Evolutionary conservation across 228 moss, liverwort and hornwort species (phyloP), one percentile per base, ranked within the genome.

Genomic region (Sphagnum fallax): DNA sequence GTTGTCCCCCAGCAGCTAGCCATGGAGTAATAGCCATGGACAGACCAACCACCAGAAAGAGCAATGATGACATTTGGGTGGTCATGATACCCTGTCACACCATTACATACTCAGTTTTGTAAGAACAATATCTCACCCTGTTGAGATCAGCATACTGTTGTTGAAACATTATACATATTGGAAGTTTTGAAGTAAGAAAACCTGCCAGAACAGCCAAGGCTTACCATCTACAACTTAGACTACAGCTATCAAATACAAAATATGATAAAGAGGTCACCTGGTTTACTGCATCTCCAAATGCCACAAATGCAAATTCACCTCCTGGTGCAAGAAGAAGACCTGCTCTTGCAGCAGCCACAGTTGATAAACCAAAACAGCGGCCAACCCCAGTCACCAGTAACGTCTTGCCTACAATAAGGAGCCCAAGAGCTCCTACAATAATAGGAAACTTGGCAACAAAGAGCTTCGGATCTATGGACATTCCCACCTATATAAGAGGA

Each of bases 1-100:
- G 79, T 71, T 98, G 97, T 53, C 97, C 97, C 65, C 97, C 97
- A 73, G 97, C 97, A 75, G 97, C 97, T 74, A 98, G 85, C 97
- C 97, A 98, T 50, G 97, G 97, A 18, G 97, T 98, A 73, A 93
- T 82, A 73, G 97, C 97, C 93, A 98, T 98, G 14, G 97, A 98
- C 67, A 98, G 84, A 49, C 97, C 97, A 60, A 91, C 91, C 67
- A 98, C 93, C 65, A 98, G 79, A 80, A 93, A 98, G 14, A 98
- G 78, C 69, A 98, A 83, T 16, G 97, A 98, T 14, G 97, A 98
- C 76, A 89, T 70, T 73, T 98, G 88, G 64, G 82, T 71, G 72
- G 81, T 88, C 87, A 98, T 80, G 61, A 98, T 89, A 15, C 97
- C 97, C 97, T 98, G 90, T 61, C 65, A 65, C 60, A 62, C 49